Evolutionary conservation across 176 grass and related monocot species (phyloP), one percentile per base, ranked within the genome.

Genomic region (Aegilops tauschii): DNA sequence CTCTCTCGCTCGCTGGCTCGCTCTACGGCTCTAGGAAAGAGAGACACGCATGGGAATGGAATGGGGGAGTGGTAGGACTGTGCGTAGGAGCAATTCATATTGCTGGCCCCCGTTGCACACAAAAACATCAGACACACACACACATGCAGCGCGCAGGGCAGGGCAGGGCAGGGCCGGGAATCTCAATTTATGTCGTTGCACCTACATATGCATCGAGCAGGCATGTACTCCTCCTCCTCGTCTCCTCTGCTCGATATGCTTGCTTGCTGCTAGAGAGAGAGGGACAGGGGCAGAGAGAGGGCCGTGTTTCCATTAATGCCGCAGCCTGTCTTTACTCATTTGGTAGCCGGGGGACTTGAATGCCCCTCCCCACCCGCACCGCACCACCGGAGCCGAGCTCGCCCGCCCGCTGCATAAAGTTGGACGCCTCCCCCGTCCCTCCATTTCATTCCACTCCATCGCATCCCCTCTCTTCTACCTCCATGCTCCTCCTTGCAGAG

Each of bases 251-350:
- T n/a, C 20, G 20, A 59, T 40, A n/a, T 47, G 25, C 35, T 4
- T 30, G 49, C 73, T 52, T 52, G 78, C 23, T 36, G 65, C n/a
- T 47, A 40, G 81, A 71, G 27, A 71, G 27, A 73, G 81, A 82
- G 69, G 54, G 36, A 88, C 71, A 75, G 40, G 20, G 45, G 35
- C 14, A 73, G 77, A 62, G 86, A 88, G 84, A 81, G 61, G 76
- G 54, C 31, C 32, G 58, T 42, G 65, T 93, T 96, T 93, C 92
- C 83, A 93, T 96, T 93, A 96, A 96, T 92, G 91, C 94, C 72
- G 91, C 89, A 93, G 93, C 91, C 91, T 95, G 88, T 95, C 91
- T 91, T 93, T 93, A 85, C 90, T 93, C 80, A 83, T 91, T 91
- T 86, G 93, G 93, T 93, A 91, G 93, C 86, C 91, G 76, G 84